These are phyloP conservation scores for Volvox reticuliferus DNA, from an alignment of 139 green algal species.

Conservation along the genomic window DNA sequence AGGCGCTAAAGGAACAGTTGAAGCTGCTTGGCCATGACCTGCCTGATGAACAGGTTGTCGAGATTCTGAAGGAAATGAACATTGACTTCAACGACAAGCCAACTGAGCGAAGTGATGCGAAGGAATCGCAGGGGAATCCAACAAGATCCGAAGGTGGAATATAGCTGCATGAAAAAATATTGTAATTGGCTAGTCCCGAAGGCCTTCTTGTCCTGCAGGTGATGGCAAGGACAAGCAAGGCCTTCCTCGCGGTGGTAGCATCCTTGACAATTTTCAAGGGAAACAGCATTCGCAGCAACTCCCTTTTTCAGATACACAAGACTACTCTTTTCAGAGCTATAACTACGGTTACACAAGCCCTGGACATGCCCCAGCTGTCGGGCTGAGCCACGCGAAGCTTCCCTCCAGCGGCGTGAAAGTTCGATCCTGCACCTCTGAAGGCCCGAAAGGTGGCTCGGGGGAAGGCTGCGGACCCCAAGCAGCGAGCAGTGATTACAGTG, in stretches of 20 bases:
- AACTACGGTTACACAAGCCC: conserved; percentile 4
- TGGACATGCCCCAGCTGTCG: neutral
- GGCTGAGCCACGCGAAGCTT: neutral
- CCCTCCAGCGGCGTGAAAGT: neutral
- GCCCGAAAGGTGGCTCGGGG: neutral
- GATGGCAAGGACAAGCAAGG: neutral
- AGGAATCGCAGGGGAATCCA: neutral
- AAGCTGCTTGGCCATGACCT: conserved; percentile 56
- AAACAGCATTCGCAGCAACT: neutral
- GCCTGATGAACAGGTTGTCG: conserved; percentile 53
- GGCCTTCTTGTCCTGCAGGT: neutral
- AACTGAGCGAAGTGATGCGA: neutral
- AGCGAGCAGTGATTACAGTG: neutral
- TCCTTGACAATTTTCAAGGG: conserved; percentile 17
- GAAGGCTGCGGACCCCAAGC: neutral
- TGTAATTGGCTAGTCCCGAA: neutral
- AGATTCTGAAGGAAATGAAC: conserved; percentile 61
- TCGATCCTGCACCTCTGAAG: neutral
- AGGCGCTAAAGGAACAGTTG: conserved; percentile 57
- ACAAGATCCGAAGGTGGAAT: neutral
- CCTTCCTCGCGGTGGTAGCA: conserved; percentile 10
- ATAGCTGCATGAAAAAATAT: neutral
- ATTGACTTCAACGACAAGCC: conserved; percentile 44
- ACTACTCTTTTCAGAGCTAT: neutral
- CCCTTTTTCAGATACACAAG: neutral